These are phyloP conservation scores for Prunus padus DNA, from an alignment of 306 rosid genomes.

Conservation along the genomic window DNA sequence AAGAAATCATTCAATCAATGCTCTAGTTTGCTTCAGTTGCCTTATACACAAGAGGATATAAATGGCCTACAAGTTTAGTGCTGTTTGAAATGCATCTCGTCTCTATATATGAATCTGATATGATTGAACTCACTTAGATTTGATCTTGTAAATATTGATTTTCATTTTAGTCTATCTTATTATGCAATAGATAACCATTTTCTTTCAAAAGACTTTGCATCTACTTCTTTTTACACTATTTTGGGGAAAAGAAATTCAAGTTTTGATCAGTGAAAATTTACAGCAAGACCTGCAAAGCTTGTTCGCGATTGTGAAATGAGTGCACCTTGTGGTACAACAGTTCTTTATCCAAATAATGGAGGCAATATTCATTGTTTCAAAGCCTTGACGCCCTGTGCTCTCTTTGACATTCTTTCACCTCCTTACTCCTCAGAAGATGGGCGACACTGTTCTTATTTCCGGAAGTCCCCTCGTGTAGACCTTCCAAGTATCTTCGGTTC, in stretches of 20 bases:
- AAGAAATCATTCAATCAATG: no score
- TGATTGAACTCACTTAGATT: background rate
- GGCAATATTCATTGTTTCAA: constrained; percentile 83
- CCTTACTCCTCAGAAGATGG: constrained; percentile 77
- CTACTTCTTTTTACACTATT: background rate
- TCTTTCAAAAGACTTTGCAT: background rate
- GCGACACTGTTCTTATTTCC: constrained; percentile 83
- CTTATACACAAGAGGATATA: background rate
- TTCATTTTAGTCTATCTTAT: no score
- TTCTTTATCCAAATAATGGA: constrained; percentile 77
- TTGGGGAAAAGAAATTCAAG: constrained; percentile 19
- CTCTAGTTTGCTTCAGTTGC: background rate
- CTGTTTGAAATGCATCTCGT: background rate
- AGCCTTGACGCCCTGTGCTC: constrained; percentile 80
- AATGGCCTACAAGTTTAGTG: background rate
- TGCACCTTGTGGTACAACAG: constrained; percentile 68
- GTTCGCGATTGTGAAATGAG: constrained; percentile 65
- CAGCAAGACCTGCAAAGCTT: constrained; percentile 83
- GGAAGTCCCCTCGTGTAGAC: constrained; percentile 52
- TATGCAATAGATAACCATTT: background rate
- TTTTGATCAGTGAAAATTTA: constrained; percentile 26
- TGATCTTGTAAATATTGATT: background rate
- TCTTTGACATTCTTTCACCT: constrained; percentile 77
- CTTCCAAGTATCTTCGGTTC: constrained; percentile 52
- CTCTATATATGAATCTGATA: background rate